These are phyloP conservation scores for Tolypocladium inflatum DNA, from an alignment of 2,329 filamentous ascomycete genomes.

Conservation along the genomic window DNA sequence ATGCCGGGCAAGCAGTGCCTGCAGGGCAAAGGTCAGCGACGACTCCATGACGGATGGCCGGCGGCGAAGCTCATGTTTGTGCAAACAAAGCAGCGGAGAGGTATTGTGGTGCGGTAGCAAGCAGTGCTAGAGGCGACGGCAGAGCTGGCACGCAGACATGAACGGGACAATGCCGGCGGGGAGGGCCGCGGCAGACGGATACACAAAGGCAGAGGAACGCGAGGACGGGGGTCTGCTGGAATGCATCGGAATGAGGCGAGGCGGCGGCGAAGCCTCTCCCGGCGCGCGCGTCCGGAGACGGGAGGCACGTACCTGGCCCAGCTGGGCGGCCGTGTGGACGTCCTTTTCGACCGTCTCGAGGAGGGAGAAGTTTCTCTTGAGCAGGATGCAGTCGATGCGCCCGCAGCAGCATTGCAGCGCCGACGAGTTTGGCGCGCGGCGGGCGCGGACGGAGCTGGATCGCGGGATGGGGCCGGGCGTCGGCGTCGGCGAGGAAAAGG, in stretches of 20 bases:
- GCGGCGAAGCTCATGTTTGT: neutral
- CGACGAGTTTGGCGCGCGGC: constrained; percentile 16
- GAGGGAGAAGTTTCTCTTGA: constrained; percentile 70
- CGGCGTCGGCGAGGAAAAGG: constrained; percentile 5
- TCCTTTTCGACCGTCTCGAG: constrained; percentile 79
- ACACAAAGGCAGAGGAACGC: neutral
- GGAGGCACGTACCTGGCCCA: constrained; percentile 70
- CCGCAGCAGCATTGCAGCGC: constrained; percentile 75
- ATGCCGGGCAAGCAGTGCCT: constrained; percentile 87
- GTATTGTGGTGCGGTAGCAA: neutral
- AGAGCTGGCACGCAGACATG: neutral
- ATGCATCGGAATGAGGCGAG: neutral
- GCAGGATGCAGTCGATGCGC: constrained; percentile 64
- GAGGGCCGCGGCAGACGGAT: neutral
- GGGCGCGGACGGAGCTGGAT: constrained; percentile 13
- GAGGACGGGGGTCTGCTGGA: neutral
- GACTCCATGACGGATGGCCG: constrained; percentile 18
- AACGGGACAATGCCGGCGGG: neutral
- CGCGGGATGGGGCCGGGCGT: constrained; percentile 10
- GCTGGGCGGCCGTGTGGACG: constrained; percentile 73
- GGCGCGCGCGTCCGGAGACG: neutral
- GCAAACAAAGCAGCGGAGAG: neutral
- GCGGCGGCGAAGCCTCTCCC: neutral
- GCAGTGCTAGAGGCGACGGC: neutral
- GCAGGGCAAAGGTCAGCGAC: constrained; percentile 62